Evolutionary conservation across 495 filamentous ascomycete genomes (phyloP).

Genomic region (Penicillium coffeae): DNA sequence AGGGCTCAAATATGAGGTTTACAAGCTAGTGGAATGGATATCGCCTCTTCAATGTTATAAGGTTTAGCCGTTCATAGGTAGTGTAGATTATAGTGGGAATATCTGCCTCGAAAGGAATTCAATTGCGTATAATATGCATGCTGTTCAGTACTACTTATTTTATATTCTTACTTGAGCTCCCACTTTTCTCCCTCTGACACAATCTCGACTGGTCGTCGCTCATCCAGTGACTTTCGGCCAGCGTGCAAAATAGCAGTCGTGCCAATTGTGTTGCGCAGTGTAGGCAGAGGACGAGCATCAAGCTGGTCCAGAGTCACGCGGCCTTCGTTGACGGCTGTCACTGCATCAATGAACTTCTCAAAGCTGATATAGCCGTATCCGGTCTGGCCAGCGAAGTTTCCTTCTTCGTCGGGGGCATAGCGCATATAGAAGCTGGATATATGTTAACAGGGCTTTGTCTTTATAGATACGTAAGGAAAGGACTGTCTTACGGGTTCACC

Average conservation of each 20-base stretch:
- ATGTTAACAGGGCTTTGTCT: no score
- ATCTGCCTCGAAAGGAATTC: no score
- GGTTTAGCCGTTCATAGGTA: background rate
- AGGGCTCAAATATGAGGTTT: no score
- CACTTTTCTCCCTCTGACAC: slow-evolving; percentile 58
- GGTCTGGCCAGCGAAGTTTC: slow-evolving; percentile 86
- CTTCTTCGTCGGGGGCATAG: slow-evolving; percentile 92
- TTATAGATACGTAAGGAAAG: no score
- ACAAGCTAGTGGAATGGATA: no score
- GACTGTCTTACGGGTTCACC: slow-evolving; percentile 77
- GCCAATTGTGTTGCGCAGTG: slow-evolving; percentile 81
- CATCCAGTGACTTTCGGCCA: slow-evolving; percentile 75
- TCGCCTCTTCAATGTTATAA: no score
- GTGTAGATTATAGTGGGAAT: no score
- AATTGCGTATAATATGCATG: background rate
- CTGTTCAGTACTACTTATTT: slow-evolving; percentile 4
- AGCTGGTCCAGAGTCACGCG: slow-evolving; percentile 66
- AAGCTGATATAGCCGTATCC: slow-evolving; percentile 93
- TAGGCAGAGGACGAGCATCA: slow-evolving; percentile 77
- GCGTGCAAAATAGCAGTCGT: slow-evolving; percentile 90
- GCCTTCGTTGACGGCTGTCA: slow-evolving; percentile 70
- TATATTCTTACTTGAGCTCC: slow-evolving; percentile 56
- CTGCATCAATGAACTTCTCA: slow-evolving; percentile 93
- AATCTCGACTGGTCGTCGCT: slow-evolving; percentile 73
- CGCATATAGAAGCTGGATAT: slow-evolving; percentile 80